These are phyloP conservation scores for Penicillium dipodomyicola DNA, from an alignment of 495 filamentous ascomycete genomes.

Conservation along the genomic window DNA sequence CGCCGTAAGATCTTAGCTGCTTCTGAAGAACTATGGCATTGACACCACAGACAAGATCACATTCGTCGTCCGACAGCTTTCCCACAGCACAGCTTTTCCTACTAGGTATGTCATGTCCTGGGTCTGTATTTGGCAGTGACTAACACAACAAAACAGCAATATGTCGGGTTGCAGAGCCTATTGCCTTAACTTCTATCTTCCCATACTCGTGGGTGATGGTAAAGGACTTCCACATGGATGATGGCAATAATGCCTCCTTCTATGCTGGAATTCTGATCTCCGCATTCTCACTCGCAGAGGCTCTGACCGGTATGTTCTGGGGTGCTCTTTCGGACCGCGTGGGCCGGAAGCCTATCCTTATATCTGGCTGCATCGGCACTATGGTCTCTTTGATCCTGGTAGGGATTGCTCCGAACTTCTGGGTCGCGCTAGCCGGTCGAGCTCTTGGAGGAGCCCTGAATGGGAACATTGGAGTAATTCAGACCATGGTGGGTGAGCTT, in stretches of 20 bases:
- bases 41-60: slow-evolving; percentile 48
- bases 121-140: not conserved
- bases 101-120: slow-evolving; percentile 53
- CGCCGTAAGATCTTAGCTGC: slow-evolving; percentile 50
- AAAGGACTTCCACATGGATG: slow-evolving; percentile 66
- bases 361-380: slow-evolving; percentile 77
- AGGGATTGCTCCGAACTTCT: slow-evolving; percentile 77
- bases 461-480: slow-evolving; percentile 85
- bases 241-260: slow-evolving; percentile 69
- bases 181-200: slow-evolving; percentile 83
- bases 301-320: slow-evolving; percentile 81
- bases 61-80: slow-evolving; percentile 48
- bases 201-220: slow-evolving; percentile 86
- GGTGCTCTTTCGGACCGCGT: slow-evolving; percentile 76
- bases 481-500: slow-evolving; percentile 88
- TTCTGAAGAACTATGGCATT: slow-evolving; percentile 51
- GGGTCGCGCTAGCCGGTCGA: slow-evolving; percentile 71
- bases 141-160: slow-evolving; percentile 48
- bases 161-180: slow-evolving; percentile 82
- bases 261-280: slow-evolving; percentile 84
- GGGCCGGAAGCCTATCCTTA: slow-evolving; percentile 79
- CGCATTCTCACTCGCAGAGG: slow-evolving; percentile 77
- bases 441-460: slow-evolving; percentile 79
- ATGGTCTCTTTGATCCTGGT: slow-evolving; percentile 76
- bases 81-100: slow-evolving; percentile 75